Percentiles rank a stretch among this genome's conserved stretches.
These are phyloP conservation scores for Verticillium isaacii DNA, from an alignment of 2,329 filamentous ascomycete genomes.

Conservation along the genomic window DNA sequence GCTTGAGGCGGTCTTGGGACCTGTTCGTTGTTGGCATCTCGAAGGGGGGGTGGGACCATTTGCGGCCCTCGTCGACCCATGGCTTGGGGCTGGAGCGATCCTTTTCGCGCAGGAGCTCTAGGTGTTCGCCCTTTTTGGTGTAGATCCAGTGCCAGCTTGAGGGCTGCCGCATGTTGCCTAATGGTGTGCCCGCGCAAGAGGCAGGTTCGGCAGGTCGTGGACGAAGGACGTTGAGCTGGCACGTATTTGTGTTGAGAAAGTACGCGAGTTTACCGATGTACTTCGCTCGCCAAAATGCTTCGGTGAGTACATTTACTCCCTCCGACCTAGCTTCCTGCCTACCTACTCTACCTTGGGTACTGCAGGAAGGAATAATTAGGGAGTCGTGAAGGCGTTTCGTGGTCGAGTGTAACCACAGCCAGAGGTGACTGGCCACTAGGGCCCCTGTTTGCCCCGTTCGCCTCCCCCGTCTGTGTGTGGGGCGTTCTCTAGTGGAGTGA, in stretches of 20 bases:
- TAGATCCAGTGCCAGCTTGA: neutral
- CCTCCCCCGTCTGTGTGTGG: neutral
- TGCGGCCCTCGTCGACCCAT: neutral
- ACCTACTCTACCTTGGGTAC: neutral
- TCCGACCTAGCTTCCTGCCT: neutral
- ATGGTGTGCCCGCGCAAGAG: neutral
- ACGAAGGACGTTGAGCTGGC: too few species aligned
- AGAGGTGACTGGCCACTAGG: neutral
- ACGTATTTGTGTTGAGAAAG: too few species aligned
- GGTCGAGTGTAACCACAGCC: neutral
- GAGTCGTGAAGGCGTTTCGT: neutral
- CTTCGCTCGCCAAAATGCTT: too few species aligned
- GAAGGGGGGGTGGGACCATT: neutral
- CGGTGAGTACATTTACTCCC: too few species aligned
- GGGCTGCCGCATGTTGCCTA: neutral
- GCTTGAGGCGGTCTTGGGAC: neutral
- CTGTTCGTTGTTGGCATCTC: neutral
- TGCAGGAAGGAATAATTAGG: neutral
- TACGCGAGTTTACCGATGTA: too few species aligned
- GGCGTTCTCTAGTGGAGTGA: neutral
- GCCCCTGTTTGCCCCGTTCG: neutral
- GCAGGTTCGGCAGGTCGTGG: neutral
- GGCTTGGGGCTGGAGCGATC: slow-evolving; percentile 1
- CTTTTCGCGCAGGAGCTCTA: neutral
- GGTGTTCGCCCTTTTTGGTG: neutral